Evolutionary conservation across 1,139 yeast genomes (phyloP).

Genomic region (Candida sojae): DNA sequence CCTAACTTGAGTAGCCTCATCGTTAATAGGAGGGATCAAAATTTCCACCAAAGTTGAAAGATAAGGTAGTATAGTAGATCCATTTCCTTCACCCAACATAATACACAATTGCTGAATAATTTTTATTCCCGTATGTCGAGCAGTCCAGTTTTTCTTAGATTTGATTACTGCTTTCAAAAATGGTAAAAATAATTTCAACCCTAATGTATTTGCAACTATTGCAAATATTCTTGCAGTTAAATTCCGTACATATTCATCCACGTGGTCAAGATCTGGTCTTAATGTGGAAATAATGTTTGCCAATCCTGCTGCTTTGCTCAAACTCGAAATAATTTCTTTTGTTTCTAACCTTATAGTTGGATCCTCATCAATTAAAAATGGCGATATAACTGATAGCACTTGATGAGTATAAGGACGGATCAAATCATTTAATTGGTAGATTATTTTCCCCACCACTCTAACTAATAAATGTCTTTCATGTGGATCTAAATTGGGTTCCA

Average conservation of each 20-base stretch:
- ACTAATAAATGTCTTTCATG: constrained; percentile 83
- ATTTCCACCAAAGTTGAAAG: constrained; percentile 65
- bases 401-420: constrained; percentile 76
- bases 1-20: constrained; percentile 69
- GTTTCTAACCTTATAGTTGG: constrained; percentile 73
- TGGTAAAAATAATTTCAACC: constrained; percentile 71
- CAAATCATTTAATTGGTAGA: constrained; percentile 63
- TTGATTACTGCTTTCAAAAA: constrained; percentile 80
- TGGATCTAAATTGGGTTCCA: constrained; percentile 74
- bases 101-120: constrained; percentile 76
- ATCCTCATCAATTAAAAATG: constrained; percentile 81
- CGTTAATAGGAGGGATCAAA: constrained; percentile 61
- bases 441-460: constrained; percentile 69
- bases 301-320: constrained; percentile 82
- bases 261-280: constrained; percentile 80
- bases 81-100: constrained; percentile 66
- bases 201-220: constrained; percentile 79
- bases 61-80: constrained; percentile 64
- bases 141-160: constrained; percentile 80
- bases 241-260: constrained; percentile 81
- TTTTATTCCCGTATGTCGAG: constrained; percentile 84
- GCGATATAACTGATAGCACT: constrained; percentile 73
- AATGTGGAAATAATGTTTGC: constrained; percentile 74
- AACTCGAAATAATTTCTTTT: constrained; percentile 71
- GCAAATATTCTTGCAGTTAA: constrained; percentile 82